Evolutionary conservation across 139 green algal species (phyloP).

Genomic region (Zygnema cylindricum): DNA sequence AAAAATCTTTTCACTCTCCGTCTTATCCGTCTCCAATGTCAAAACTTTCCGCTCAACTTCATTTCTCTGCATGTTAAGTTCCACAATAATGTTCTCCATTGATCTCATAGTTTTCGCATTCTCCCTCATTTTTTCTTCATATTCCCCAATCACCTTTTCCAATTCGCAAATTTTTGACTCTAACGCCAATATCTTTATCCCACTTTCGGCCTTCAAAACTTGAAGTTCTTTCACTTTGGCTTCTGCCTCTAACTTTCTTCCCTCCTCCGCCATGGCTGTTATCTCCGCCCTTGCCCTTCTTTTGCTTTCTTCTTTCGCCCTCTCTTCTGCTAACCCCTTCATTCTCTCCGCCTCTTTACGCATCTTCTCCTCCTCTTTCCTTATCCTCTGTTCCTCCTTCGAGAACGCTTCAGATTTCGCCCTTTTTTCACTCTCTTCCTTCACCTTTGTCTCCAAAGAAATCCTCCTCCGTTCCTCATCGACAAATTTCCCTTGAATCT

Average conservation of each 20-base stretch:
- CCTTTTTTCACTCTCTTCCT: background rate
- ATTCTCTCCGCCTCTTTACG: background rate
- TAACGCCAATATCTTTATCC: background rate
- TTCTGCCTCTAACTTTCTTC: background rate
- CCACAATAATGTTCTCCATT: background rate
- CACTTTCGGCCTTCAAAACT: background rate
- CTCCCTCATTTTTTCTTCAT: background rate
- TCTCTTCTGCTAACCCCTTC: background rate
- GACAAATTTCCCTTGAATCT: background rate
- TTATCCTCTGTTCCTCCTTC: conserved; percentile 1
- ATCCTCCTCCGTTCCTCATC: background rate
- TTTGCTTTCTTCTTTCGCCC: background rate
- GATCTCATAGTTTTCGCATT: background rate
- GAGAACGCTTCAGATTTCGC: conserved; percentile 9
- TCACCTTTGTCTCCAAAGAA: background rate
- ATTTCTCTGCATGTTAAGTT: background rate
- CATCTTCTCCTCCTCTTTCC: conserved; percentile 13
- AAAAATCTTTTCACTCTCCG: background rate
- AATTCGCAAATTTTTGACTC: background rate
- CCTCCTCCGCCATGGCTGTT: conserved; percentile 1
- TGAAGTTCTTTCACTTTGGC: background rate
- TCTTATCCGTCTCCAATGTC: background rate
- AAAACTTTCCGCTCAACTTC: background rate
- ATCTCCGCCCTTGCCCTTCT: background rate
- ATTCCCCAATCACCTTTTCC: background rate